Conservation (phyloP, 345 rosid species). For the Eucalyptus tenuipes region DNA sequence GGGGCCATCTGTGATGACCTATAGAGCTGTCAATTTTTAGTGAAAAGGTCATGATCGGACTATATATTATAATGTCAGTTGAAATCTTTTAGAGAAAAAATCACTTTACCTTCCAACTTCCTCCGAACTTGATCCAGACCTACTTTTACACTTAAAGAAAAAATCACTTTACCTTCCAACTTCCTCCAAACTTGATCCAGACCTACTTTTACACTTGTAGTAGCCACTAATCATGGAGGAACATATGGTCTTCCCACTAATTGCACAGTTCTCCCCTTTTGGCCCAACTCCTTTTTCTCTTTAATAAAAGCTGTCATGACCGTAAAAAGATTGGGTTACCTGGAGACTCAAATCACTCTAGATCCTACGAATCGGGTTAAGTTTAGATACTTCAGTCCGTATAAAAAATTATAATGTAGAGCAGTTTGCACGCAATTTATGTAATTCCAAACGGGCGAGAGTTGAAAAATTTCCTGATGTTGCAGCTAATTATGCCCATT, state of each 20-base stretch:
- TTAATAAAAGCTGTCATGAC: not conserved
- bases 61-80: not conserved
- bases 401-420: not conserved
- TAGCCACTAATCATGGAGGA: not conserved
- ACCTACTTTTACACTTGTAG: not conserved
- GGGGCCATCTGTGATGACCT: not conserved
- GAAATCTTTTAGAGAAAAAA: not conserved
- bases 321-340: not conserved
- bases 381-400: not conserved
- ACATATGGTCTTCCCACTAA: not conserved
- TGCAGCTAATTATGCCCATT: not conserved
- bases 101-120: not conserved
- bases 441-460: not conserved
- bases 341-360: not conserved
- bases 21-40: not conserved
- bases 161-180: not conserved
- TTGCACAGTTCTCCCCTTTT: not conserved
- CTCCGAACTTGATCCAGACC: not conserved
- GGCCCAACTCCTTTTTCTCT: not conserved
- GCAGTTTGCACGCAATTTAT: accelerated
- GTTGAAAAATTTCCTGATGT: not conserved
- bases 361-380: not conserved
- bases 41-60: not conserved
- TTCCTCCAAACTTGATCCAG: not conserved
- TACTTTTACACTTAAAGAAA: not conserved